These are phyloP conservation scores for Auxenochlorella pyrenoidosa DNA, from an alignment of 139 green algal genomes.

Conservation along the genomic window DNA sequence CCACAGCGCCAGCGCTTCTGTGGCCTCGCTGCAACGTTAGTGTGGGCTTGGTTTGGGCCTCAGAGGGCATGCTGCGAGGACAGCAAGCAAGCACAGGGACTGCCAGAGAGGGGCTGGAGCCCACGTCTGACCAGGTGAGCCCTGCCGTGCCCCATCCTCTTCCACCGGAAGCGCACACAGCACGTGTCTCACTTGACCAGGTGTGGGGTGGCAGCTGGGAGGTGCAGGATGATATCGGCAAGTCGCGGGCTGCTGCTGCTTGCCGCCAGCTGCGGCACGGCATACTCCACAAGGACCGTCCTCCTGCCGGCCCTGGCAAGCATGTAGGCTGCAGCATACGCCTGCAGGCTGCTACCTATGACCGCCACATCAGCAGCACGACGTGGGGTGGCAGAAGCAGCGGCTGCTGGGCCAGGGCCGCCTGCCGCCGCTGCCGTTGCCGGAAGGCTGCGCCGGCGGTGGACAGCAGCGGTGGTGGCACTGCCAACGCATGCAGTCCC, in stretches of 20 bases:
- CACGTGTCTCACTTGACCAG: conserved; percentile 6
- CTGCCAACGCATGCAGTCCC: no score
- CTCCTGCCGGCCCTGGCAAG: conserved; percentile 6
- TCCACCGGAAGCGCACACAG: no score
- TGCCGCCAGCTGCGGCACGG: background rate
- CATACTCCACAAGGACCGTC: background rate
- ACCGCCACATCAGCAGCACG: conserved; percentile 12
- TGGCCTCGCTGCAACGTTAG: background rate
- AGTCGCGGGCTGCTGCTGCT: background rate
- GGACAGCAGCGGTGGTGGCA: no score
- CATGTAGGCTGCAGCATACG: conserved; percentile 20
- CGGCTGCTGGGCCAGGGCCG: background rate
- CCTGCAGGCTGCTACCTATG: conserved; percentile 16
- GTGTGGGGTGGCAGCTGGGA: conserved; percentile 7
- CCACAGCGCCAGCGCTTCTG: conserved; percentile 21
- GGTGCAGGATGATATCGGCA: conserved; percentile 1
- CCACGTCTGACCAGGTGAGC: no score
- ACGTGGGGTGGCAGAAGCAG: background rate
- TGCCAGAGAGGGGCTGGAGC: no score
- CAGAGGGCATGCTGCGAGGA: background rate
- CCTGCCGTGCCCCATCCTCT: no score
- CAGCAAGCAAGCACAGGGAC: background rate
- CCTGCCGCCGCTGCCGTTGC: no score
- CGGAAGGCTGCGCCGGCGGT: no score
- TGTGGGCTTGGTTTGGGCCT: background rate